These are phyloP conservation scores for Cordyceps fumosorosea DNA, from an alignment of 2,329 filamentous ascomycete genomes.

Conservation along the genomic window DNA sequence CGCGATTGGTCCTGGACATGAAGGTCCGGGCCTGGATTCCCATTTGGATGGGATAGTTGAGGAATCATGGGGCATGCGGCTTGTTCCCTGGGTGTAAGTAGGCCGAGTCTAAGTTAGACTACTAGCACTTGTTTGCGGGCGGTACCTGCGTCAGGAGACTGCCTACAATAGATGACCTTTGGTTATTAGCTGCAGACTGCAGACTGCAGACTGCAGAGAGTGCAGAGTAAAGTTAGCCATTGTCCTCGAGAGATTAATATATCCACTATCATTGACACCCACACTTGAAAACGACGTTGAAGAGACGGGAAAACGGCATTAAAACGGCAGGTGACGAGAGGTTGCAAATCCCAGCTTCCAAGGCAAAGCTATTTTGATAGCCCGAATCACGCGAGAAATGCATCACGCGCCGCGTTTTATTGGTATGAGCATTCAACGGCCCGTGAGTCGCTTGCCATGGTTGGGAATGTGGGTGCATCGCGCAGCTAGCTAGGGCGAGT, in stretches of 20 bases:
- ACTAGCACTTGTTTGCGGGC: background rate
- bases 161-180: background rate
- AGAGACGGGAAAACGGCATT: slow-evolving; percentile 3
- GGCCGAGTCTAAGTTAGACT: background rate
- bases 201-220: background rate
- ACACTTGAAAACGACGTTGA: background rate
- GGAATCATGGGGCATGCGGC: background rate
- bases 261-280: slow-evolving; percentile 5
- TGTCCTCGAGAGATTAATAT: background rate
- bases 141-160: slow-evolving; percentile 8
- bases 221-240: background rate
- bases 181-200: background rate
- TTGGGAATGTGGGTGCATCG: background rate
- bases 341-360: background rate
- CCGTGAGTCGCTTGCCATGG: background rate
- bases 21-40: background rate
- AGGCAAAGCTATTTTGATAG: background rate
- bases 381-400: background rate
- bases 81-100: background rate
- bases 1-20: background rate
- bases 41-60: background rate
- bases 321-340: background rate
- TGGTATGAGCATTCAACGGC: background rate
- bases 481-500: background rate
- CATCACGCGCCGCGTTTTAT: slow-evolving; percentile 11